These are phyloP conservation scores for Deinandra increscens DNA, from an alignment of 129 eudicot genomes.

Conservation along the genomic window DNA sequence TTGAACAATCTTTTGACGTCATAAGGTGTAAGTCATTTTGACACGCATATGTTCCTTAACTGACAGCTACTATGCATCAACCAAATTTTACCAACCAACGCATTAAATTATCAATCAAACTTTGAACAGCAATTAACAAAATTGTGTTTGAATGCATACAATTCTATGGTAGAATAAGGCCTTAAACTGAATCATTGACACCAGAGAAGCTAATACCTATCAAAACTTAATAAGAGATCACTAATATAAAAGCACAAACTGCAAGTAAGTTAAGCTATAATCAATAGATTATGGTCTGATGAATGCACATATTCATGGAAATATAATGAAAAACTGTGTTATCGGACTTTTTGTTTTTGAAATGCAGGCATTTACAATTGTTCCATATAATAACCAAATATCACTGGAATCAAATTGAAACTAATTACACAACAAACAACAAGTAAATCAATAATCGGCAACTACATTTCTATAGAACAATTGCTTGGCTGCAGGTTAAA, in stretches of 20 bases:
- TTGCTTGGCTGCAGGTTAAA: too few relatives aligned
- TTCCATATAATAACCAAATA: too few relatives aligned
- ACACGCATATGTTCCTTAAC: conserved; percentile 5
- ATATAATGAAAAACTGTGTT: background rate
- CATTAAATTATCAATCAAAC: conserved; percentile 16
- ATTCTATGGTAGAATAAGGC: background rate
- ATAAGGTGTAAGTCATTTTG: conserved; percentile 14
- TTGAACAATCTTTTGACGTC: conserved; percentile 5
- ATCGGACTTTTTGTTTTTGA: too few relatives aligned
- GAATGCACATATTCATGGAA: background rate
- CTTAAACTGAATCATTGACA: background rate
- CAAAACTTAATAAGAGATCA: background rate
- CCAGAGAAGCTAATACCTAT: background rate
- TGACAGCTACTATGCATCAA: conserved; percentile 13
- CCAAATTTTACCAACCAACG: conserved; percentile 10
- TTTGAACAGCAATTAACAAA: background rate
- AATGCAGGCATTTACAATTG: background rate
- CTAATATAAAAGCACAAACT: background rate
- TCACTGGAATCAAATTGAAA: background rate
- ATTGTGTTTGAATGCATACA: background rate
- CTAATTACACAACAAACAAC: conserved; percentile 10
- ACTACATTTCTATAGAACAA: conserved; percentile 9
- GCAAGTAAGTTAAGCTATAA: background rate
- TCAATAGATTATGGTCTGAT: background rate
- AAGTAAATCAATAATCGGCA: conserved; percentile 12